These are phyloP conservation scores for Macrotyloma uniflorum DNA, from an alignment of 306 rosid species.

Conservation along the genomic window DNA sequence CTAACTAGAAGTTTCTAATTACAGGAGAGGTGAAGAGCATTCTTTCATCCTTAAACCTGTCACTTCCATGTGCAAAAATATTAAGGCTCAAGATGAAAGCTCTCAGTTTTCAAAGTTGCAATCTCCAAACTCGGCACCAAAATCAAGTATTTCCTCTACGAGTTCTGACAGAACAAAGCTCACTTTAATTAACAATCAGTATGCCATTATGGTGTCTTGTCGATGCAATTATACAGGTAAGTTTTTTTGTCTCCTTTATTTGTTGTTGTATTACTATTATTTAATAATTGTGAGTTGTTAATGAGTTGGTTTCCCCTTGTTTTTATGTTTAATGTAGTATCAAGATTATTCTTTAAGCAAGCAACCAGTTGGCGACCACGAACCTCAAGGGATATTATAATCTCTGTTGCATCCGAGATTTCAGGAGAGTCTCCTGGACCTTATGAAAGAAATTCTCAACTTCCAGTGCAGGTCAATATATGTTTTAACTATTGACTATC, in stretches of 20 bases:
- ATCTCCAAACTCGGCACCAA: slow-evolving; percentile 57
- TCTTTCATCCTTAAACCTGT: slow-evolving; percentile 94
- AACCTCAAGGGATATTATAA: slow-evolving; percentile 80
- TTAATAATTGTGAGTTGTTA: slow-evolving; percentile 29
- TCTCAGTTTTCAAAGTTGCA: slow-evolving; percentile 52
- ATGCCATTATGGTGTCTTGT: slow-evolving; percentile 94
- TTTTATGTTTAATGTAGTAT: slow-evolving; percentile 54
- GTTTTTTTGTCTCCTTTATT: slow-evolving; percentile 1
- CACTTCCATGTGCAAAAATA: slow-evolving; percentile 70
- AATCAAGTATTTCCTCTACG: slow-evolving; percentile 48
- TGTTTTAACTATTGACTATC: slow-evolving; percentile 22
- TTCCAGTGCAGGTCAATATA: slow-evolving; percentile 85
- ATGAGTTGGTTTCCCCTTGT: slow-evolving; percentile 16
- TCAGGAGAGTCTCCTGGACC: slow-evolving; percentile 66
- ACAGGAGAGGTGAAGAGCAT: slow-evolving; percentile 98
- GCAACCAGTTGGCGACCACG: slow-evolving; percentile 93
- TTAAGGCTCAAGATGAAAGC: slow-evolving; percentile 65
- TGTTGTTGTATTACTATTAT: slow-evolving; percentile 36
- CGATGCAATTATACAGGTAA: slow-evolving; percentile 91
- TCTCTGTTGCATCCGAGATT: slow-evolving; percentile 90
- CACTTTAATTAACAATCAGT: slow-evolving; percentile 58
- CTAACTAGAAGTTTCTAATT: slow-evolving; percentile 46
- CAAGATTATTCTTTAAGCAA: slow-evolving; percentile 88
- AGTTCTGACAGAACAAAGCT: slow-evolving; percentile 53
- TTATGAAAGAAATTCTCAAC: slow-evolving; percentile 65